Evolutionary conservation across 148 eudicot genomes (phyloP), one percentile per base, ranked within the genome.

Genomic region (Silene conica): DNA sequence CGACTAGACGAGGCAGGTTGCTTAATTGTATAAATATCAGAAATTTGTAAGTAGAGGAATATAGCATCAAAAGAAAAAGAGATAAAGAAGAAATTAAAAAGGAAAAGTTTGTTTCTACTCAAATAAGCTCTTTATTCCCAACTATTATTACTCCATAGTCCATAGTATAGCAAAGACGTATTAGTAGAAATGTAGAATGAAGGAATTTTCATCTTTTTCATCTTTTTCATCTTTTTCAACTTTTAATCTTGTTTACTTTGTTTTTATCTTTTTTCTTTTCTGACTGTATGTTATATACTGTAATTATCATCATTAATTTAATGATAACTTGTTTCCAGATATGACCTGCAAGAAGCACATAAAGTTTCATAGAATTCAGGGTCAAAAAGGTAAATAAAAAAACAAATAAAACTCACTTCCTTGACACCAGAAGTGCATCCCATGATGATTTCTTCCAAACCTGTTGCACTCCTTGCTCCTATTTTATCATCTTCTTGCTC

Each of bases 371-470:
- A 69, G 60, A 69, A 69, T 69, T 69, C 59, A 69, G 72, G 41
- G 72, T 69, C 72, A 69, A 69, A 69, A 69, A 52, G 72, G 59
- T 48, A 50, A 68, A 46, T 43, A 43, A 6, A 26, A n/a, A n/a
- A n/a, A n/a, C n/a, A n/a, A n/a, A n/a, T n/a, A 21, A 69, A 22
- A 50, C 72, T 69, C 8, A 69, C 72, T 69, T 69, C 19, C 21
- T 69, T 69, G 60, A 69, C 72, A 71, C 26, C 64, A 71, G 74
- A 85, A 57, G 97, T 89, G 90, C 94, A 91, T 13, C 88, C 93
- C 98, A 91, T 91, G 77, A 79, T 79, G 79, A 95, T 86, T 87
- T 95, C 97, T 77, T 95, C 99, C 85, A 95, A 87, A 76, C 92
- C 99, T 76, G 99, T 79, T 60, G 89, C 89, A 87, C 91, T 85